Conservation (phyloP, 257 asterid species). For the Petunia secreta region DNA sequence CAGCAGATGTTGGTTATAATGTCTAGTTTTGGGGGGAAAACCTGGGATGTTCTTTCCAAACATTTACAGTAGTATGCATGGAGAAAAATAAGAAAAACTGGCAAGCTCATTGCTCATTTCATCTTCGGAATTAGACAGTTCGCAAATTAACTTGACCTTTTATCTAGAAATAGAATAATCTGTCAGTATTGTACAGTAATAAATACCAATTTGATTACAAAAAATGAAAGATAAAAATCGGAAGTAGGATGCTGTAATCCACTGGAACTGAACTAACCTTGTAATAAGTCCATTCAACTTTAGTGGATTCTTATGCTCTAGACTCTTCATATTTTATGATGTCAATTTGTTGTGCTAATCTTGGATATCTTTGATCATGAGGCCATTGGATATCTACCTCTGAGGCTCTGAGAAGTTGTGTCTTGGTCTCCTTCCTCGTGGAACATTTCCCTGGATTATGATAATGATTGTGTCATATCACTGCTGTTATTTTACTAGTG, state of each 20-base stretch:
- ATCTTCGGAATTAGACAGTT: neutral
- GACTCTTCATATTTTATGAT: constrained; percentile 8
- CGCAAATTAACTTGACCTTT: neutral
- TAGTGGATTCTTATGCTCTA: neutral
- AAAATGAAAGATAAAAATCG: neutral
- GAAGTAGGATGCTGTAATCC: neutral
- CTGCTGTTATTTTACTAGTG: neutral
- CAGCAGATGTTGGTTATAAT: neutral
- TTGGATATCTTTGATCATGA: constrained; percentile 22
- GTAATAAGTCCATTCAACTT: neutral
- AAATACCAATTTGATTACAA: constrained; percentile 1
- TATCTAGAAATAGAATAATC: neutral
- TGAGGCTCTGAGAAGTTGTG: too few species aligned
- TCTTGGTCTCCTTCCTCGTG: neutral
- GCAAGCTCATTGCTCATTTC: neutral
- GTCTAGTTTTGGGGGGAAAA: neutral
- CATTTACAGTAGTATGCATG: neutral
- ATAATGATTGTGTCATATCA: neutral
- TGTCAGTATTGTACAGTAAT: neutral
- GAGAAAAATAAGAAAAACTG: neutral
- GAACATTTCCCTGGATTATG: constrained; percentile 13
- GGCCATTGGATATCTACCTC: neutral
- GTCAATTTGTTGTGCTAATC: constrained; percentile 19
- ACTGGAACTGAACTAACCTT: neutral
- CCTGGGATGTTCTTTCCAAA: neutral